These are phyloP conservation scores for Neurospora sublineolata DNA, from an alignment of 495 filamentous ascomycete genomes.

Conservation along the genomic window DNA sequence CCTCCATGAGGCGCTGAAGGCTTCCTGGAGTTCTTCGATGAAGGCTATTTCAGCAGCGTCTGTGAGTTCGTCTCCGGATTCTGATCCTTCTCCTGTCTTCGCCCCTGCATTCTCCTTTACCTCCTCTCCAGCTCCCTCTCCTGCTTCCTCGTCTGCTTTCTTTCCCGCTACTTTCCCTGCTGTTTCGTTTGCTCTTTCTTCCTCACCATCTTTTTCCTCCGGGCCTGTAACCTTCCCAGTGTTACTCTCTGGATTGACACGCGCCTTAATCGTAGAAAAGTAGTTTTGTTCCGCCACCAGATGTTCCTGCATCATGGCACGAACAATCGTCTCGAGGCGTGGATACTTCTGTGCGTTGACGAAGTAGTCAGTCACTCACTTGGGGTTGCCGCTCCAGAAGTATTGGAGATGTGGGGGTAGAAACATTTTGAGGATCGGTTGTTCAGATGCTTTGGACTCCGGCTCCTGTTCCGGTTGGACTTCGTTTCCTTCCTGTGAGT, in stretches of 20 bases:
- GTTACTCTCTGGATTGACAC: background rate
- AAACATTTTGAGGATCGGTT: background rate
- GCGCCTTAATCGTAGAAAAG: background rate
- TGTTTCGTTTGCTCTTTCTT: background rate
- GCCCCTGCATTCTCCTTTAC: too few species aligned
- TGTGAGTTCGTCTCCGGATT: too few species aligned
- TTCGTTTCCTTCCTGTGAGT: background rate
- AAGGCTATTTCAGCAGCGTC: too few species aligned
- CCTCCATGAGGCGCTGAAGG: too few species aligned
- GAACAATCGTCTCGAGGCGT: background rate
- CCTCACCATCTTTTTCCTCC: background rate
- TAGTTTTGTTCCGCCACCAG: background rate
- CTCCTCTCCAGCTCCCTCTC: background rate
- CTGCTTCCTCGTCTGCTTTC: background rate
- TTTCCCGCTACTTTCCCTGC: background rate
- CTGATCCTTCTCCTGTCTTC: too few species aligned
- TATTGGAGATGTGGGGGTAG: background rate
- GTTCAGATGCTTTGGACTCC: background rate
- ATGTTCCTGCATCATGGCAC: background rate
- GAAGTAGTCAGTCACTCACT: background rate
- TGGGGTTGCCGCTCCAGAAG: background rate
- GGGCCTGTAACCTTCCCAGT: background rate
- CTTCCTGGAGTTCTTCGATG: too few species aligned
- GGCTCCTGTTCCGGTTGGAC: background rate
- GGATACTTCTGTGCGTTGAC: background rate